Percentiles rank a stretch among this genome's conserved stretches.
phyloP scores from a whole-genome alignment of 2,329 filamentous ascomycete genomes.

The Plectosphaerella plurivora region DNA sequence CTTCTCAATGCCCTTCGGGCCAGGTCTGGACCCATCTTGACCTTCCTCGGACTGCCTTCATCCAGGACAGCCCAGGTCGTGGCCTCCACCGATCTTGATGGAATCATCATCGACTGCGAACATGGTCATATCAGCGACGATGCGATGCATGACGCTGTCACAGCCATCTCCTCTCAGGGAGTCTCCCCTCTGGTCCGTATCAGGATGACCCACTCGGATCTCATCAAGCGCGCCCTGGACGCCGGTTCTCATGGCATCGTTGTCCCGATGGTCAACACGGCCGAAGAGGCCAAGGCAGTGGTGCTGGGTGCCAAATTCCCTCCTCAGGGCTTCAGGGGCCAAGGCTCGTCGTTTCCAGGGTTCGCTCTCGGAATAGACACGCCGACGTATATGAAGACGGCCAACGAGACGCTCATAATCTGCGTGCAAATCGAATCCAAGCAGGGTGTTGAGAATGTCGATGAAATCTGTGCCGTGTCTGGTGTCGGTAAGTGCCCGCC shows the following conservation, averaged over 20 bases:
- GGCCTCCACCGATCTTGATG: constrained; percentile 22
- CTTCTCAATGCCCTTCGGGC: constrained; percentile 37
- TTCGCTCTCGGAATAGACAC: constrained; percentile 38
- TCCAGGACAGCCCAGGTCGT: constrained; percentile 44
- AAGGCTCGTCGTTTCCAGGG: constrained; percentile 43
- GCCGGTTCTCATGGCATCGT: no score
- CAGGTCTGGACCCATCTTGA: constrained; percentile 35
- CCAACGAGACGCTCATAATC: constrained; percentile 41
- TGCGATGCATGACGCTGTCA: no score
- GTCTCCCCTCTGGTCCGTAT: no score
- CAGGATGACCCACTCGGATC: no score
- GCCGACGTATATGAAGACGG: constrained; percentile 42
- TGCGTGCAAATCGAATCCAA: constrained; percentile 40
- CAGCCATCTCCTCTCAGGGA: background rate
- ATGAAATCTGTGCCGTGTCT: constrained; percentile 32
- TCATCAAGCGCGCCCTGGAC: no score
- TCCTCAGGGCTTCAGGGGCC: constrained; percentile 27
- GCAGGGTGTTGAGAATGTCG: constrained; percentile 37
- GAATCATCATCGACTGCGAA: no score
- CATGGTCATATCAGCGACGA: no score
- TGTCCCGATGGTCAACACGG: no score
- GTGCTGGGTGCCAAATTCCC: no score
- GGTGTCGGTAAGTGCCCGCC: constrained; percentile 22
- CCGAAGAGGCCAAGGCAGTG: no score
- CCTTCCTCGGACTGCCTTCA: constrained; percentile 42